These are phyloP conservation scores for Gremmenia infestans DNA, from an alignment of 2,329 filamentous ascomycete genomes.

Conservation along the genomic window DNA sequence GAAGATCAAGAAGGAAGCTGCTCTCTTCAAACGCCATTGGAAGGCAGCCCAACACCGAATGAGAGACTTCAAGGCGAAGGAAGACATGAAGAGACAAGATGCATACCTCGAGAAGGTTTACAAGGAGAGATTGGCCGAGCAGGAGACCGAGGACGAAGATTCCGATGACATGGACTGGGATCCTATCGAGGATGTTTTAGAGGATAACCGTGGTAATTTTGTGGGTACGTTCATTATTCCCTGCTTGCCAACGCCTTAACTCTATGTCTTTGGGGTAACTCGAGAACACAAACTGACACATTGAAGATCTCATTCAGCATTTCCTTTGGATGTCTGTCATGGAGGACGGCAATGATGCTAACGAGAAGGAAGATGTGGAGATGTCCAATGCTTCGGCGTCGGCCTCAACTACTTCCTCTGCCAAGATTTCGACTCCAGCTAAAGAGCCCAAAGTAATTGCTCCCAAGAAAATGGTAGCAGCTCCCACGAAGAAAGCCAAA, in stretches of 20 bases:
- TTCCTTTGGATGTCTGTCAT: slow-evolving; percentile 17
- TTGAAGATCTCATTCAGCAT: slow-evolving; percentile 17
- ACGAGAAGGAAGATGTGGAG: background rate
- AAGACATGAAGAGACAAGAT: slow-evolving; percentile 40
- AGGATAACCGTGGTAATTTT: slow-evolving; percentile 40
- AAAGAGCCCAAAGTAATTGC: background rate
- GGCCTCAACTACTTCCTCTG: background rate
- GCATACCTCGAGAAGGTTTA: slow-evolving; percentile 40
- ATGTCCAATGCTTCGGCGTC: background rate
- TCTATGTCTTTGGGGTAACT: too few relatives aligned
- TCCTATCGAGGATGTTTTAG: slow-evolving; percentile 42
- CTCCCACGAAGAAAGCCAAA: slow-evolving; percentile 11
- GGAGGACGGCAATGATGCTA: background rate
- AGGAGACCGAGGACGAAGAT: slow-evolving; percentile 21
- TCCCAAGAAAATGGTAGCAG: background rate
- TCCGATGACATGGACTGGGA: slow-evolving; percentile 39
- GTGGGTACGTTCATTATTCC: slow-evolving; percentile 37
- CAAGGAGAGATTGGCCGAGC: slow-evolving; percentile 35
- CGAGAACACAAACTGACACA: background rate
- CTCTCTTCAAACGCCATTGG: slow-evolving; percentile 43
- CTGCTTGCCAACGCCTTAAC: slow-evolving; percentile 8
- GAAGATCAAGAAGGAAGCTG: slow-evolving; percentile 44
- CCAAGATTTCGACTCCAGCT: background rate
- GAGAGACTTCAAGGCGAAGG: slow-evolving; percentile 35
- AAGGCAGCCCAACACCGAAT: slow-evolving; percentile 39